A percentile compares a stretch with the other conserved stretches of the same genome.
These are phyloP conservation scores for Penstemon eatonii DNA, from an alignment of 257 asterid species.

Conservation along the genomic window DNA sequence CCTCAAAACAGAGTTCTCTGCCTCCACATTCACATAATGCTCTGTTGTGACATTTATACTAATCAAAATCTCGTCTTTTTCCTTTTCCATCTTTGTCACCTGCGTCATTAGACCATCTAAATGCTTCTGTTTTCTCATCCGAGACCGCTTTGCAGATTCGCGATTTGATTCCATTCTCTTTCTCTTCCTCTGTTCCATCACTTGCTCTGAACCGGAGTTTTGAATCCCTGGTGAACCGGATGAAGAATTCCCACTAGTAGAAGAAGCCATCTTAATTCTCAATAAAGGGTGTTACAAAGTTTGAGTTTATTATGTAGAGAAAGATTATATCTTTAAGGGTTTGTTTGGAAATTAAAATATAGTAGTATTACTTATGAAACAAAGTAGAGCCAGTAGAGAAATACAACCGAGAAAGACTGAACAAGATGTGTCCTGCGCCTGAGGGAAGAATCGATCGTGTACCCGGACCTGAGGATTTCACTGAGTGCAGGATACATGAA, in stretches of 20 bases:
- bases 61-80: conserved; percentile 45
- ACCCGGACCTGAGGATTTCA: conserved; percentile 75
- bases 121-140: conserved; percentile 86
- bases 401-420: conserved; percentile 87
- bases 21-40: conserved; percentile 51
- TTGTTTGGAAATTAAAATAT: neutral
- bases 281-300: too few species aligned
- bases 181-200: conserved; percentile 49
- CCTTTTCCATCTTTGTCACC: conserved; percentile 47
- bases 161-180: conserved; percentile 87
- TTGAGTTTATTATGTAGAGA: neutral
- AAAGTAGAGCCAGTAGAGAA: conserved; percentile 89
- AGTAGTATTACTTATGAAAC: conserved; percentile 43
- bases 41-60: conserved; percentile 45
- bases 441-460: conserved; percentile 58
- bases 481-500: conserved; percentile 76
- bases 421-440: conserved; percentile 77
- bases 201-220: conserved; percentile 49
- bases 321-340: neutral
- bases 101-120: conserved; percentile 68
- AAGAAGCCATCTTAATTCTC: conserved; percentile 48
- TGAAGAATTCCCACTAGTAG: conserved; percentile 64
- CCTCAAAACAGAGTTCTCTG: conserved; percentile 68
- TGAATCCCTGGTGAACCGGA: conserved; percentile 52
- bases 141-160: conserved; percentile 86